phyloP scores from a whole-genome alignment of 345 rosid genomes.

The Pistacia vera region DNA sequence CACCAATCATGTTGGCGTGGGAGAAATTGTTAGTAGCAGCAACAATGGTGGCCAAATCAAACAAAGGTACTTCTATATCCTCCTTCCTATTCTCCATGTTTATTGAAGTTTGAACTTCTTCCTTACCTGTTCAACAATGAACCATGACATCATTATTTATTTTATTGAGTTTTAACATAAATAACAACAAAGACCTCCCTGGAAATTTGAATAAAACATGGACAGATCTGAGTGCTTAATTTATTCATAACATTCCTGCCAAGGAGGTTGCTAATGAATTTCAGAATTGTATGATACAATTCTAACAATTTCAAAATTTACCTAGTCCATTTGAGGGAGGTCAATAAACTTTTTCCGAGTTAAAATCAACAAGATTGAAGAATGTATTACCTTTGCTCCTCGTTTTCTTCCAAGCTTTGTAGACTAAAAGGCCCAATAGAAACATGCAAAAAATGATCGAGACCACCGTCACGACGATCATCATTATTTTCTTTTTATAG shows the following conservation, averaged over 20 bases:
- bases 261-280: too few relatives aligned
- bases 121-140: not conserved
- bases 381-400: conserved; percentile 8
- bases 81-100: not conserved
- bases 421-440: conserved; percentile 7
- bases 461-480: not conserved
- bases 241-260: too few relatives aligned
- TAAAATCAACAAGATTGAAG: not conserved
- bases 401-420: conserved; percentile 5
- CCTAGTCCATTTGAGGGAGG: too few relatives aligned
- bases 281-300: too few relatives aligned
- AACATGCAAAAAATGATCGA: not conserved
- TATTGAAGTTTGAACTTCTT: not conserved
- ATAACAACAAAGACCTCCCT: not conserved
- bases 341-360: too few relatives aligned
- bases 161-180: too few relatives aligned
- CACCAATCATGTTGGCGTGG: conserved; percentile 29
- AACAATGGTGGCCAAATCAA: conserved; percentile 27
- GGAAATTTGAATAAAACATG: too few relatives aligned
- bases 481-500: not conserved
- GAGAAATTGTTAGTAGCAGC: conserved; percentile 41
- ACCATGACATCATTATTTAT: not conserved
- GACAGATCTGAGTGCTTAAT: not conserved
- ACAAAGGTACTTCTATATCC: conserved; percentile 30
- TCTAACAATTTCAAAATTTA: too few relatives aligned